Evolutionary conservation across 306 rosid species (phyloP), one percentile per base, ranked within the genome.

Genomic region (Sophora flavescens): DNA sequence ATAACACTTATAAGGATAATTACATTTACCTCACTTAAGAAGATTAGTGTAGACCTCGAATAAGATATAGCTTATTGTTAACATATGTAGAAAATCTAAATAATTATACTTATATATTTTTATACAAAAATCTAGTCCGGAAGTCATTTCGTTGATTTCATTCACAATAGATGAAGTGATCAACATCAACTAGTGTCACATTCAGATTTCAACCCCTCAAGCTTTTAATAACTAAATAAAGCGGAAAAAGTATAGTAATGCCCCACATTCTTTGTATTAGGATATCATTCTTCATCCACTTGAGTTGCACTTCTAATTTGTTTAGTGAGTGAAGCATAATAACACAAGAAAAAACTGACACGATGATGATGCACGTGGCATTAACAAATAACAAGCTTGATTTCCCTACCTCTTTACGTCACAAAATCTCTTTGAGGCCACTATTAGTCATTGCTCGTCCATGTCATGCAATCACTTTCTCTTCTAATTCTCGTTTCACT

Each of bases 241-340:
- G 70, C 51, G 72, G 70, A 64, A 44, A 30, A 74, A 72, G 17
- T 72, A 17, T 60, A 4, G 68, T 11, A 62, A 35, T 35, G 17
- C n/a, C 57, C 65, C 80, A 52, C 51, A 74, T 74, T 75, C 39
- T n/a, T n/a, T 48, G 22, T 48, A 38, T 58, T 59, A 26, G n/a
- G 60, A 41, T 60, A 28, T 52, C 7, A 69, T 68, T 75, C 81
- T 75, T 75, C n/a, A 81, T 78, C 77, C 39, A 50, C 4, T 70
- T 36, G 44, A 59, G n/a, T 53, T 39, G 63, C 44, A 5, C 39
- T 6, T 1, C 11, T 41, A 41, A 41, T 51, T 38, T 53, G 26
- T 22, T 26, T 10, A 35, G 63, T 52, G 18, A 70, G 47, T 17
- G 6, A 53, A 16, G 35, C 50, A 52, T 9, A 0, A 16, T 9